Conservation (phyloP, 2,329 filamentous ascomycete genomes). For the Nemania diffusa region DNA sequence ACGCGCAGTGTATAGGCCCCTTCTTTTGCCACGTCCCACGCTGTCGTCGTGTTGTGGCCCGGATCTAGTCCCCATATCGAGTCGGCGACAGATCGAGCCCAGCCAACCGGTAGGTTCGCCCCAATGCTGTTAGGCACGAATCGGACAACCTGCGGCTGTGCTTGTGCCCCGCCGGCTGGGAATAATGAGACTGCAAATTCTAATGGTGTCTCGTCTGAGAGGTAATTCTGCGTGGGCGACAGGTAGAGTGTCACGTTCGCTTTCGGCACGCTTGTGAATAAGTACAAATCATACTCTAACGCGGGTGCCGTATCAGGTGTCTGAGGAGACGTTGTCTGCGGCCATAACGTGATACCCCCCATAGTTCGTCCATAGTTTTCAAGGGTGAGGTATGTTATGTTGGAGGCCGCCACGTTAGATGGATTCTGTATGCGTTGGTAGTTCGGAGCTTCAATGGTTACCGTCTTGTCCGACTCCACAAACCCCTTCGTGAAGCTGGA, state of each 20-base stretch:
- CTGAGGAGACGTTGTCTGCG: conserved; percentile 62
- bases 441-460: conserved; percentile 66
- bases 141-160: conserved; percentile 49
- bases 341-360: conserved; percentile 67
- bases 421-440: conserved; percentile 56
- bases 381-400: conserved; percentile 63
- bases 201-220: conserved; percentile 60
- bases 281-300: conserved; percentile 70
- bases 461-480: conserved; percentile 68
- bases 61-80: conserved; percentile 57
- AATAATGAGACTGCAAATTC: conserved; percentile 48
- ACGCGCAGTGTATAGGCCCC: conserved; percentile 62
- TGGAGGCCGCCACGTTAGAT: conserved; percentile 41
- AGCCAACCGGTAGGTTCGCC: conserved; percentile 54
- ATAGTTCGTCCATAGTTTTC: conserved; percentile 67
- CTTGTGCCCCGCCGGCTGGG: conserved; percentile 47
- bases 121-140: conserved; percentile 57
- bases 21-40: conserved; percentile 53
- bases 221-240: conserved; percentile 64
- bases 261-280: conserved; percentile 63
- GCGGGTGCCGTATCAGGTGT: conserved; percentile 61
- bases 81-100: conserved; percentile 58
- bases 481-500: conserved; percentile 66
- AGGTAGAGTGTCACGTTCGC: conserved; percentile 61
- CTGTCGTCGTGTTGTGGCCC: conserved; percentile 58